These are phyloP conservation scores for Cucurbita moschata DNA, from an alignment of 306 rosid genomes.

Conservation along the genomic window DNA sequence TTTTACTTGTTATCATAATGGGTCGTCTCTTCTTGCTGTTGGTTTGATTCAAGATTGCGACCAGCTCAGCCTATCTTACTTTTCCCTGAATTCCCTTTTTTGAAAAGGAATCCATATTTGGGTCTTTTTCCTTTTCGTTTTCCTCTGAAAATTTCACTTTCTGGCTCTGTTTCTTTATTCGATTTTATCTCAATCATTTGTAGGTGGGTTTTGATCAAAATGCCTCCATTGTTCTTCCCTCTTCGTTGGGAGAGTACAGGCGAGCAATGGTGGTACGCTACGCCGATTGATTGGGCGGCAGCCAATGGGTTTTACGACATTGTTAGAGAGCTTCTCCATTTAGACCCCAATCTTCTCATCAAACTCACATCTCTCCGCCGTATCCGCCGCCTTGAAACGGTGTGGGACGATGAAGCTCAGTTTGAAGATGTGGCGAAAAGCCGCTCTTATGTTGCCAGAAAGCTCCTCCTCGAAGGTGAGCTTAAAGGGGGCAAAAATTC, in stretches of 20 bases:
- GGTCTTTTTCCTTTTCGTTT: neutral
- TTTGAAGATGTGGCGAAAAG: conserved; percentile 50
- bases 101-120: neutral
- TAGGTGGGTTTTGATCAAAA: neutral
- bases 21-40: neutral
- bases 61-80: neutral
- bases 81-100: neutral
- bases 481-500: conserved; percentile 30
- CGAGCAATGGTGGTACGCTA: conserved; percentile 94
- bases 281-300: conserved; percentile 86
- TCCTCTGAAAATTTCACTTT: neutral
- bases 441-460: conserved; percentile 54
- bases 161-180: neutral
- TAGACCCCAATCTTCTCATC: conserved; percentile 70
- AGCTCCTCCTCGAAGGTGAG: conserved; percentile 48
- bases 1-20: neutral
- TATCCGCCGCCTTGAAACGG: conserved; percentile 80
- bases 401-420: conserved; percentile 70
- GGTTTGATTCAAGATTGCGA: neutral
- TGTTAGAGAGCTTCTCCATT: conserved; percentile 73
- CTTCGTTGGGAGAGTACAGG: conserved; percentile 90
- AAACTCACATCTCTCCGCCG: conserved; percentile 85
- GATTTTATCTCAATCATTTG: neutral
- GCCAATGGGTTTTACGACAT: conserved; percentile 78
- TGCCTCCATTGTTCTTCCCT: conserved; percentile 52